Evolutionary conservation across 2,329 filamentous ascomycete species (phyloP).

Genomic region (Fusarium metavorans): DNA sequence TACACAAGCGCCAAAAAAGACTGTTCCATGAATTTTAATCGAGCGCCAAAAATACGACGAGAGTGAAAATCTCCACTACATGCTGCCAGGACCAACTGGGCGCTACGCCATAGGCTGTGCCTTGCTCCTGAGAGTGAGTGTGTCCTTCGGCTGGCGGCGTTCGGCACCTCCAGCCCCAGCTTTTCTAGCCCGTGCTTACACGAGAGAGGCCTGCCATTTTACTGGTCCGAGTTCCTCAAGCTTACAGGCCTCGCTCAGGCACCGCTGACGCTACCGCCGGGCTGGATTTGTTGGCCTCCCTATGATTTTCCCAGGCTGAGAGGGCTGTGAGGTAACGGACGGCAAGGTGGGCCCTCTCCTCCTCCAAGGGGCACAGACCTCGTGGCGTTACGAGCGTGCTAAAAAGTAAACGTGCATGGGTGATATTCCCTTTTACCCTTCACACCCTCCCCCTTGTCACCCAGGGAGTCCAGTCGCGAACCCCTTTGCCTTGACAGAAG

Average conservation of each 20-base stretch:
- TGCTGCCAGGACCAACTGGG: background rate
- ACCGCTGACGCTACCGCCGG: conserved; percentile 21
- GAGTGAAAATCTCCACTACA: conserved; percentile 5
- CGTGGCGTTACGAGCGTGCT: conserved; percentile 43
- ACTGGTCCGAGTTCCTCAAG: background rate
- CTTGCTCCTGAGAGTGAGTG: background rate
- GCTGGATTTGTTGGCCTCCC: conserved; percentile 20
- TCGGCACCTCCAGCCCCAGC: conserved; percentile 2
- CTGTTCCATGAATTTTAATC: background rate
- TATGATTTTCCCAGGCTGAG: conserved; percentile 1
- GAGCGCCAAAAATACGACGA: background rate
- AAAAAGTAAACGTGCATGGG: conserved; percentile 41
- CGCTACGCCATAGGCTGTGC: conserved; percentile 9
- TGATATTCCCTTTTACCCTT: conserved; percentile 17
- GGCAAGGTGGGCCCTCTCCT: background rate
- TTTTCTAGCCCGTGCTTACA: background rate
- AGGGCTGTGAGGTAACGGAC: background rate
- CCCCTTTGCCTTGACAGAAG: conserved; percentile 40
- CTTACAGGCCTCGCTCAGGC: background rate
- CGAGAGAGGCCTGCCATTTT: background rate
- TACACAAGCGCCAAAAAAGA: conserved; percentile 5
- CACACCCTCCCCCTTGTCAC: conserved; percentile 41
- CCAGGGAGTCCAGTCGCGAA: conserved; percentile 32
- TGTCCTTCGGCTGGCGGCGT: background rate
- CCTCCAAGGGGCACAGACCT: conserved; percentile 31